phyloP scores from a whole-genome alignment of 768 basidiomycete species.

The Stropharia rugosoannulata region DNA sequence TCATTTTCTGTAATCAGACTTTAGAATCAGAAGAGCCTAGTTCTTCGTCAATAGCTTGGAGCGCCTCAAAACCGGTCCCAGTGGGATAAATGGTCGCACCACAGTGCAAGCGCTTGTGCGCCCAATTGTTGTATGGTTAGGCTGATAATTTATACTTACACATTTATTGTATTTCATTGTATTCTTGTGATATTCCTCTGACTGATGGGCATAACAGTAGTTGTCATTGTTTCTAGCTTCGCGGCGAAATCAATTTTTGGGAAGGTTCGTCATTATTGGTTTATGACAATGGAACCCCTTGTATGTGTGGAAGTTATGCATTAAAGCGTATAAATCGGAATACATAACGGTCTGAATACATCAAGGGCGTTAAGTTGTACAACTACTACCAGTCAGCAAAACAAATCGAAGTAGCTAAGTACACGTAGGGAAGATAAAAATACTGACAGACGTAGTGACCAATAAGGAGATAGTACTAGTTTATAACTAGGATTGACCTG shows the following conservation, averaged over 20 bases:
- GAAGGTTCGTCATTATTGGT: too few species aligned
- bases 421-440: background rate
- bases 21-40: slow-evolving; percentile 82
- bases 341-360: too few species aligned
- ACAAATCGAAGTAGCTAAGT: background rate
- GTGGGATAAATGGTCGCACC: slow-evolving; percentile 21
- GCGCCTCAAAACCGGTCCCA: slow-evolving; percentile 32
- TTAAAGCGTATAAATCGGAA: too few species aligned
- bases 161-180: slow-evolving; percentile 9
- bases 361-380: too few species aligned
- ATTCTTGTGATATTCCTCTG: slow-evolving; percentile 3
- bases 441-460: too few species aligned
- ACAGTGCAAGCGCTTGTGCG: background rate
- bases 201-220: background rate
- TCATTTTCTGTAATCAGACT: slow-evolving; percentile 44
- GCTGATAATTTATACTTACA: slow-evolving; percentile 2
- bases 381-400: too few species aligned
- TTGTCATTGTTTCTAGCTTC: too few species aligned
- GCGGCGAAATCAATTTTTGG: too few species aligned
- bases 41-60: slow-evolving; percentile 52
- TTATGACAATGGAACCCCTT: too few species aligned
- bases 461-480: too few species aligned
- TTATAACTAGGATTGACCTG: background rate
- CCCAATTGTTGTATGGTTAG: background rate
- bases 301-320: too few species aligned